A percentile compares a stretch with the other conserved stretches of the same genome.
These are phyloP conservation scores for Kodamaea kaohsiungensis DNA, from an alignment of 805 yeast species.

Conservation along the genomic window DNA sequence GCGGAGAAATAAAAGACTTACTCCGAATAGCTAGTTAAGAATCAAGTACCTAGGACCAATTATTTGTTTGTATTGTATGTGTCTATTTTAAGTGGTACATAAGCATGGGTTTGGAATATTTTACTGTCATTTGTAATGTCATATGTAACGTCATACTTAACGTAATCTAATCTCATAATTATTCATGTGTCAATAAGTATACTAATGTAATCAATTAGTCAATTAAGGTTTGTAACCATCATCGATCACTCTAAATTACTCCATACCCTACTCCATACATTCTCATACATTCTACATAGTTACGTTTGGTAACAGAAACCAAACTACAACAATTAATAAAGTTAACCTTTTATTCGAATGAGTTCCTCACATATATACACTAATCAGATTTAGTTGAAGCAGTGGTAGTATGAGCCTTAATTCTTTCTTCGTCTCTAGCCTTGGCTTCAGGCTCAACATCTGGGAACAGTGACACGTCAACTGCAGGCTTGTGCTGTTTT, in stretches of 20 bases:
- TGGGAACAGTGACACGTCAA: constrained; percentile 28
- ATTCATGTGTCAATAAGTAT: too few species aligned
- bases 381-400: constrained; percentile 2
- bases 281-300: too few species aligned
- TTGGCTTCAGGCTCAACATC: constrained; percentile 34
- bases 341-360: not conserved
- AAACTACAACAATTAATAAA: not conserved
- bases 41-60: too few species aligned
- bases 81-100: too few species aligned
- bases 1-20: too few species aligned
- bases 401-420: not conserved
- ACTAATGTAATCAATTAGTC: too few species aligned
- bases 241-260: too few species aligned
- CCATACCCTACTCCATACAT: not conserved
- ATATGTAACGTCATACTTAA: not conserved
- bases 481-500: constrained; percentile 22
- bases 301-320: too few species aligned
- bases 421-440: constrained; percentile 22
- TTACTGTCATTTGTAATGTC: not conserved
- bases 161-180: not conserved
- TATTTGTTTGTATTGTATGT: too few species aligned
- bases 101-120: too few species aligned
- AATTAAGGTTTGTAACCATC: not conserved
- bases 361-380: not conserved
- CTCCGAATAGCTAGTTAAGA: too few species aligned